A percentile compares a stretch with the other conserved stretches of the same genome.
These are phyloP conservation scores for Aspergillus proliferans DNA, from an alignment of 2,329 filamentous ascomycete genomes.

Conservation along the genomic window DNA sequence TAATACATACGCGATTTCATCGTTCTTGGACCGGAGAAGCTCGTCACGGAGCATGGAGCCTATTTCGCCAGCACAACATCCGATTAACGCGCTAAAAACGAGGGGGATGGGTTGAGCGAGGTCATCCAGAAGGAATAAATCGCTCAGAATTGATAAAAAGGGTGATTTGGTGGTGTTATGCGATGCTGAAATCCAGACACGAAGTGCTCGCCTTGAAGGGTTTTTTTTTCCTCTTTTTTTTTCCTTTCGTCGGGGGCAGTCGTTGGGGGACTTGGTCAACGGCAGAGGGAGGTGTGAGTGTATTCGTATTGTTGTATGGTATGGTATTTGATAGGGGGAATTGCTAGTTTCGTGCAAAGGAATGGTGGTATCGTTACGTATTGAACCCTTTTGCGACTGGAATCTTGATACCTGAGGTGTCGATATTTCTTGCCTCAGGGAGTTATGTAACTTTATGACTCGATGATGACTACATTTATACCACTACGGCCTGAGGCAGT, in stretches of 20 bases:
- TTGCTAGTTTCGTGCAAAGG: too few relatives aligned
- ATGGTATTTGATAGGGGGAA: background rate
- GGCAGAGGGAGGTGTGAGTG: background rate
- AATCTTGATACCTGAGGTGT: constrained; percentile 12
- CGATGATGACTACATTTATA: constrained; percentile 1
- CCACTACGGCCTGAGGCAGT: background rate
- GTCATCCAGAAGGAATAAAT: constrained; percentile 41
- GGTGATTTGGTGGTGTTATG: constrained; percentile 34
- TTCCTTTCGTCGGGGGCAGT: background rate
- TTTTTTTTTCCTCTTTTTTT: constrained; percentile 14
- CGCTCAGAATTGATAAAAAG: constrained; percentile 40
- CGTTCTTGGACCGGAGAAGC: constrained; percentile 45
- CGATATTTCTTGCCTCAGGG: background rate
- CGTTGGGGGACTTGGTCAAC: constrained; percentile 7
- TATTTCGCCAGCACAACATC: constrained; percentile 44
- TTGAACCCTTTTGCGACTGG: background rate
- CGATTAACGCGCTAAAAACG: constrained; percentile 44
- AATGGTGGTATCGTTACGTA: constrained; percentile 7
- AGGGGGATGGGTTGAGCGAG: constrained; percentile 31
- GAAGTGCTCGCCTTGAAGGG: constrained; percentile 24
- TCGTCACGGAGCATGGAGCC: constrained; percentile 46
- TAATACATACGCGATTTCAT: constrained; percentile 46
- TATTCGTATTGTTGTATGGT: background rate
- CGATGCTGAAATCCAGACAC: constrained; percentile 28
- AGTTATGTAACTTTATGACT: background rate